Evolutionary conservation across 176 grass and related monocot genomes (phyloP), one percentile per base, ranked within the genome.

Genomic region (Microstegium vimineum): DNA sequence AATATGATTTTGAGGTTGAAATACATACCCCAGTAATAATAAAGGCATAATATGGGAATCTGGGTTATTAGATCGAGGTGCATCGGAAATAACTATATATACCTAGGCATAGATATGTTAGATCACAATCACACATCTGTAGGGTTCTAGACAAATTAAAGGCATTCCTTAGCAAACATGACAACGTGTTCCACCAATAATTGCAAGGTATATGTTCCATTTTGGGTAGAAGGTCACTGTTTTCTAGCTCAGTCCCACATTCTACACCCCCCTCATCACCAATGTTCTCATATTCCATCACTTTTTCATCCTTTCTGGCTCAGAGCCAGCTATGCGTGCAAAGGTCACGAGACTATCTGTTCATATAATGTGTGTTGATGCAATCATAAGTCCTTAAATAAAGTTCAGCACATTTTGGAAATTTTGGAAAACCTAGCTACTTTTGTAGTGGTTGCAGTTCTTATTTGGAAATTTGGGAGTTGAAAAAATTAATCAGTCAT

Each of bases 171-270:
- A n/a, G 72, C 65, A 31, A 41, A 38, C 62, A 42, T 41, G 7
- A 41, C 4, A 67, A 56, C 34, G 32, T n/a, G 30, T 62, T 47
- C 38, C 15, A 30, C 54, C 23, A 85, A 88, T 74, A 34, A 74
- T 79, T 60, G 60, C 36, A 80, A 57, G 81, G 86, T 61, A 84
- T 63, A 74, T 84, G 60, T 88, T 88, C 46, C 74, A 36, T 23
- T 63, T 60, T 73, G 65, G 86, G 86, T 84, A 37, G 46, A 79
- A 67, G 81, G 75, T 84, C 81, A 76, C 32, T 87, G 51, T 62
- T 87, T 73, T 66, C 31, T 25, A 76, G 63, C 72, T 70, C 10
- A 37, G 71, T 30, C 38, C 51, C 56, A 62, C 78, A 25, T 30
- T 71, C 69, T 32, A 73, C 28, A 47, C 15, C 47, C 2, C 16